Conservation (phyloP, 805 yeast genomes). For the Pichia phayaonensis region DNA sequence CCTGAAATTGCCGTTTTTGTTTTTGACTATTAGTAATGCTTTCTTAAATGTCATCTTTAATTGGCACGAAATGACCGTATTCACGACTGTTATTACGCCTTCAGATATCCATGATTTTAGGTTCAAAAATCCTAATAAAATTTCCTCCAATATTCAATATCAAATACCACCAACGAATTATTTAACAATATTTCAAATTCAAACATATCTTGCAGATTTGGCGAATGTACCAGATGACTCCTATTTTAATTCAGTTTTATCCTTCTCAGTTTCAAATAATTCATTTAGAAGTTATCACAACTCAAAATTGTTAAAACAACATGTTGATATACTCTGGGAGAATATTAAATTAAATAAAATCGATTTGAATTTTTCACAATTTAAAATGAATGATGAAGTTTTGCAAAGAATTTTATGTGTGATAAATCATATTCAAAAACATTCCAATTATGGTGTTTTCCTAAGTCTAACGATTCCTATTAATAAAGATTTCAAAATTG, state of each 20-base stretch:
- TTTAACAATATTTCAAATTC: constrained; percentile 5
- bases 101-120: constrained; percentile 4
- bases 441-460: constrained; percentile 2
- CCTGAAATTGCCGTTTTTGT: no score
- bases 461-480: constrained; percentile 7
- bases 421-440: constrained; percentile 7
- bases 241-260: constrained; percentile 3
- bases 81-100: constrained; percentile 2
- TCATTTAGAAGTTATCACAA: constrained; percentile 3
- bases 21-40: no score
- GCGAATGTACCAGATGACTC: not conserved
- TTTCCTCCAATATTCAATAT: constrained; percentile 3
- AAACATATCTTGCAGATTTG: constrained; percentile 4
- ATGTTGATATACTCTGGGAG: constrained; percentile 5
- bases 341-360: constrained; percentile 6
- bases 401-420: not conserved
- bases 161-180: constrained; percentile 7
- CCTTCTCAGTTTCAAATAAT: constrained; percentile 3
- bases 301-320: not conserved
- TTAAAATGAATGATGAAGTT: constrained; percentile 1
- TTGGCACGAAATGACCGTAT: constrained; percentile 4
- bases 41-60: not conserved
- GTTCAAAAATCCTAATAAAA: not conserved
- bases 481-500: not conserved
- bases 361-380: constrained; percentile 10